Evolutionary conservation across 345 rosid genomes (phyloP), one percentile per base, ranked within the genome.

Genomic region (Euphorbia peplus): DNA sequence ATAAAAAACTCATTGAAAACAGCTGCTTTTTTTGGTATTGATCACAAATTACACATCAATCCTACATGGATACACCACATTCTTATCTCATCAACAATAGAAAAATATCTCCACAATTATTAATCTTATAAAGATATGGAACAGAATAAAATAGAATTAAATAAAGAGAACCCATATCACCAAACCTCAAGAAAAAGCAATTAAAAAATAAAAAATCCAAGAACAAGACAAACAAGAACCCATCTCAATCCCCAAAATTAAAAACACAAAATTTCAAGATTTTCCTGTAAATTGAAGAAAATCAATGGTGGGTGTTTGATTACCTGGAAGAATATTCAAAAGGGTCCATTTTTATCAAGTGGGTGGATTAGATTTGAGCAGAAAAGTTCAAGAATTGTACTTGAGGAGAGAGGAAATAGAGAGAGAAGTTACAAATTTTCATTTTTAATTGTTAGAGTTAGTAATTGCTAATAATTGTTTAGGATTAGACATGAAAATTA

Each of bases 11-110:
- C 75, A 70, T 32, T 80, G 77, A 76, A 73, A 28, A 60, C 78
- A 69, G 75, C 73, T 75, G 9, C 37, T 32, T 32, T 32, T 74
- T 21, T 62, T 48, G 30, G 5, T 26, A 77, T 75, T 76, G 68
- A 78, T 73, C 76, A 71, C 58, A 66, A 78, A 28, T 76, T 66
- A 80, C 69, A 67, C 68, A 68, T 85, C 90, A 75, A 84, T 72
- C 79, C 85, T 74, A 76, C 42, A 39, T 1, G 42, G 42, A 39
- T 39, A 39, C 84, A 68, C 87, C 88, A 81, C 86, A 81, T 55
- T 69, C 79, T 75, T 19, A 67, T 74, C 67, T 73, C n/a, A n/a
- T n/a, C n/a, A 73, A 60, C 64, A 67, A 70, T 6, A 55, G 21
- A 52, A 50, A 26, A 42, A 60, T 72, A 65, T 19, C 67, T 55